phyloP scores from a whole-genome alignment of 2,329 filamentous ascomycete species.

The Fusarium cicatricum region DNA sequence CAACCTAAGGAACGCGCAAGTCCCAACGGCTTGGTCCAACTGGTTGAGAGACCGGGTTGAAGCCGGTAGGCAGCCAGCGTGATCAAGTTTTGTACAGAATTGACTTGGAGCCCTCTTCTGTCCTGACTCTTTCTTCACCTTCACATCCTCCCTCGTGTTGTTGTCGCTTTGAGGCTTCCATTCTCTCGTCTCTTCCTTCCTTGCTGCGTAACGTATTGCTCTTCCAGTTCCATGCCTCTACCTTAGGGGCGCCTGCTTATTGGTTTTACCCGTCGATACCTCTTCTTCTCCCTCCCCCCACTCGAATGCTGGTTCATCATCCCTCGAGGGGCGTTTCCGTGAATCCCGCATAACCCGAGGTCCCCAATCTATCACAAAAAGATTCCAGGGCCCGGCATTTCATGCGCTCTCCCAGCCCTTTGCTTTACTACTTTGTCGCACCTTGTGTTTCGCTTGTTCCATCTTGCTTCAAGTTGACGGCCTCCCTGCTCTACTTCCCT shows the following conservation, averaged over 20 bases:
- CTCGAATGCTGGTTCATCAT: constrained; percentile 24
- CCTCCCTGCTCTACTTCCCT: constrained; percentile 14
- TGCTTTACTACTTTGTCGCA: constrained; percentile 27
- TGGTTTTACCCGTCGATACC: background rate
- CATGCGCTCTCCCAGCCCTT: constrained; percentile 26
- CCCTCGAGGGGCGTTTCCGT: constrained; percentile 30
- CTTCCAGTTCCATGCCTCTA: constrained; percentile 14
- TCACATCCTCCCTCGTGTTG: too few species aligned
- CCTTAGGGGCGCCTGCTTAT: too few species aligned
- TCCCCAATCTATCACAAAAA: constrained; percentile 26
- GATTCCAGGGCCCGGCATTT: constrained; percentile 35
- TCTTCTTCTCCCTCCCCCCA: constrained; percentile 27
- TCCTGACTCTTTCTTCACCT: background rate
- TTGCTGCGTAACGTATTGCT: background rate
- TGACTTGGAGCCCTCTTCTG: background rate
- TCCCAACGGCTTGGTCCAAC: constrained; percentile 27
- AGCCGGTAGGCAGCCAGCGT: constrained; percentile 6
- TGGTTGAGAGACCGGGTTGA: too few species aligned
- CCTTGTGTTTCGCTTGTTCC: constrained; percentile 39
- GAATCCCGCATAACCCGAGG: constrained; percentile 13
- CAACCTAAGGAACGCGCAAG: constrained; percentile 4
- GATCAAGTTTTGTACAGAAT: background rate
- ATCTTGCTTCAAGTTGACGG: constrained; percentile 36
- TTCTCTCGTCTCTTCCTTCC: constrained; percentile 3
- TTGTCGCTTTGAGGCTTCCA: background rate